A percentile compares a stretch with the other conserved stretches of the same genome.
Evolutionary conservation across 2,329 filamentous ascomycete species (phyloP).

Genomic region (Colletotrichum musicola): DNA sequence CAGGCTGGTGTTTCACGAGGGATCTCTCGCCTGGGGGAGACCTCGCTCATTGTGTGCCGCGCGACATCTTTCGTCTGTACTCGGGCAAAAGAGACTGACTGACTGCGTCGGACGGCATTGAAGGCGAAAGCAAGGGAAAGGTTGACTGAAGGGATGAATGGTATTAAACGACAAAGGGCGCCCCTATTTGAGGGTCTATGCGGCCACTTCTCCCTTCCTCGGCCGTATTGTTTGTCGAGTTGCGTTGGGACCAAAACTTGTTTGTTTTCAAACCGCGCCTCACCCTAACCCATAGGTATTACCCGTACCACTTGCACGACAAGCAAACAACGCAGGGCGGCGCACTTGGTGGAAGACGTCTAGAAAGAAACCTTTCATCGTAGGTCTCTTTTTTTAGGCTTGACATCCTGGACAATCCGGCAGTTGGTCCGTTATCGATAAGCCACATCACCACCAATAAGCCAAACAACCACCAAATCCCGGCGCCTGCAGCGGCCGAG

Average conservation of each 20-base stretch:
- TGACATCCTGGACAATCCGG: conserved; percentile 11
- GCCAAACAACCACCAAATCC: conserved; percentile 12
- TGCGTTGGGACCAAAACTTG: neutral
- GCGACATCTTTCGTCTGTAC: conserved; percentile 35
- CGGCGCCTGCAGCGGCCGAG: conserved; percentile 39
- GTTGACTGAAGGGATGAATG: conserved; percentile 6
- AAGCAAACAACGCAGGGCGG: neutral
- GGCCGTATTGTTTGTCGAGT: neutral
- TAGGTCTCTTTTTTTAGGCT: neutral
- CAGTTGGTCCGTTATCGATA: conserved; percentile 36
- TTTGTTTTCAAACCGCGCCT: conserved; percentile 9
- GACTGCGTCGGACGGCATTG: neutral
- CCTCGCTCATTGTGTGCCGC: conserved; percentile 26
- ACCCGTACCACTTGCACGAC: neutral
- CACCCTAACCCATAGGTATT: neutral
- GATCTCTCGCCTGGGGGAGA: conserved; percentile 29
- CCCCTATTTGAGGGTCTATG: conserved; percentile 4
- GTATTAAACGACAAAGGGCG: neutral
- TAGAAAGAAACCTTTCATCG: neutral
- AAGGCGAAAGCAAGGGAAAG: neutral
- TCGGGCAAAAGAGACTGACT: conserved; percentile 12
- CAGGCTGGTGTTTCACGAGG: conserved; percentile 38
- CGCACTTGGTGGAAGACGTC: neutral
- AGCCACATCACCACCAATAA: conserved; percentile 8
- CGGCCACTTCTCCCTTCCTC: neutral